A percentile compares a stretch with the other conserved stretches of the same genome.
Evolutionary conservation across 441 rosid genomes (phyloP).

Genomic region (Breynia disticha): DNA sequence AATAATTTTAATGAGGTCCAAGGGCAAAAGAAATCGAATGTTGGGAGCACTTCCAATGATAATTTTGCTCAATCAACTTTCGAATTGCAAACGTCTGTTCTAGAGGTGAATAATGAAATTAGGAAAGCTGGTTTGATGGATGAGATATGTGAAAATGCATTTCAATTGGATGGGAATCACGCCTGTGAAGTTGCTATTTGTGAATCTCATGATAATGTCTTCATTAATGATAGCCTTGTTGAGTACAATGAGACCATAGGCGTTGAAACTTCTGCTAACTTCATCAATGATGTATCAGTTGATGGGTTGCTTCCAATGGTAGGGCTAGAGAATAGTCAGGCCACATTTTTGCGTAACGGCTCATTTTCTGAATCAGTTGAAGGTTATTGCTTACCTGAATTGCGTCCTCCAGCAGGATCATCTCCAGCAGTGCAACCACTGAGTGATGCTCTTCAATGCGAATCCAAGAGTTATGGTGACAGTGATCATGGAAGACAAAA

Average conservation of each 20-base stretch:
- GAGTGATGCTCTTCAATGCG: slow-evolving; percentile 18
- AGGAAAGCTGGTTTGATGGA: slow-evolving; percentile 56
- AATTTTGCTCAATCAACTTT: slow-evolving; percentile 33
- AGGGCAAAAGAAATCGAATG: slow-evolving; percentile 30
- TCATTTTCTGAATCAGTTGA: slow-evolving; percentile 69
- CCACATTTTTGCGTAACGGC: slow-evolving; percentile 41
- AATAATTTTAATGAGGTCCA: slow-evolving; percentile 51
- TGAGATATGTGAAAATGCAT: slow-evolving; percentile 78
- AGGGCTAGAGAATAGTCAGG: slow-evolving; percentile 43
- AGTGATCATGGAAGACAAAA: slow-evolving; percentile 47
- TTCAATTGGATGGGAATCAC: slow-evolving; percentile 40
- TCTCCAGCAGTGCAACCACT: slow-evolving; percentile 38
- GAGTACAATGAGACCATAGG: slow-evolving; percentile 30
- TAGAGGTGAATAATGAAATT: slow-evolving; percentile 24
- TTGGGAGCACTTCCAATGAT: slow-evolving; percentile 18
- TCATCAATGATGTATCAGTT: slow-evolving; percentile 26
- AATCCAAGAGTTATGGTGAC: slow-evolving; percentile 23
- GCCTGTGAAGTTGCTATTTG: slow-evolving; percentile 30
- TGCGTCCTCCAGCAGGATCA: slow-evolving; percentile 45
- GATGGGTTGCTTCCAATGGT: slow-evolving; percentile 32
- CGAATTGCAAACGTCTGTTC: slow-evolving; percentile 26
- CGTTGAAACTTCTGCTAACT: slow-evolving; percentile 32
- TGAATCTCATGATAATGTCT: slow-evolving; percentile 29
- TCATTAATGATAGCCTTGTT: slow-evolving; percentile 33
- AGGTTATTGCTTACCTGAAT: slow-evolving; percentile 65